Evolutionary conservation across 768 basidiomycete species (phyloP).

Genomic region (Lactarius pseudohatsudake): DNA sequence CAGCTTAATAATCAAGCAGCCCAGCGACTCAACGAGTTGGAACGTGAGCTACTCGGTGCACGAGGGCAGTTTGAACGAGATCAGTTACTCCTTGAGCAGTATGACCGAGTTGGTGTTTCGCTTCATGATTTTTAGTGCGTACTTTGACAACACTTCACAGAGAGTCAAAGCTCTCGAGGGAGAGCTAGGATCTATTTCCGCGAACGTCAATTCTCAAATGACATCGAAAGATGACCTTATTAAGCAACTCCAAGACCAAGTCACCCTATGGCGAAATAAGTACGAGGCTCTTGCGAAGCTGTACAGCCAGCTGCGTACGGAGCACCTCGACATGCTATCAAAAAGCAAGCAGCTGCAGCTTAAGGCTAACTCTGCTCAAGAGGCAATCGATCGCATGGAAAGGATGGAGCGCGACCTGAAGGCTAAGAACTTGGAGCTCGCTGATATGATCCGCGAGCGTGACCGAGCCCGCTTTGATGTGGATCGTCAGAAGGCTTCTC

Average conservation of each 20-base stretch:
- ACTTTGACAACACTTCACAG: constrained; percentile 40
- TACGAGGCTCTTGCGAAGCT: constrained; percentile 98
- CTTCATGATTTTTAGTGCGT: constrained; percentile 8
- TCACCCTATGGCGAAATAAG: constrained; percentile 95
- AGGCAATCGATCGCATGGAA: constrained; percentile 97
- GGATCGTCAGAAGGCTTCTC: constrained; percentile 88
- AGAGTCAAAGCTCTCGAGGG: constrained; percentile 94
- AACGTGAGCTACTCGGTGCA: constrained; percentile 89
- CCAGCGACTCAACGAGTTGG: constrained; percentile 77
- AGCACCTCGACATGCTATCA: constrained; percentile 94
- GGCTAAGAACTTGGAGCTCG: constrained; percentile 96
- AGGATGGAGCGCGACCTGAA: constrained; percentile 98
- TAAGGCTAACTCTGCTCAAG: constrained; percentile 97
- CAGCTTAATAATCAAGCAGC: constrained; percentile 75
- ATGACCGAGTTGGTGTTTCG: constrained; percentile 75
- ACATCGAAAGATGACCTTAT: constrained; percentile 93
- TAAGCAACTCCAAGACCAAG: constrained; percentile 94
- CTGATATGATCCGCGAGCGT: constrained; percentile 98
- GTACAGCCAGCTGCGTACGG: constrained; percentile 95
- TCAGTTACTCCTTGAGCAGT: constrained; percentile 96
- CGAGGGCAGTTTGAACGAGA: constrained; percentile 97
- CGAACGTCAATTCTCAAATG: constrained; percentile 83
- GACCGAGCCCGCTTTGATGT: constrained; percentile 95
- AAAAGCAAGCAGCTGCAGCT: constrained; percentile 98
- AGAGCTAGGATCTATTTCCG: constrained; percentile 72